Conservation (phyloP, 371 early-diverging fungal species). For the Syncephalastrum sp. region DNA sequence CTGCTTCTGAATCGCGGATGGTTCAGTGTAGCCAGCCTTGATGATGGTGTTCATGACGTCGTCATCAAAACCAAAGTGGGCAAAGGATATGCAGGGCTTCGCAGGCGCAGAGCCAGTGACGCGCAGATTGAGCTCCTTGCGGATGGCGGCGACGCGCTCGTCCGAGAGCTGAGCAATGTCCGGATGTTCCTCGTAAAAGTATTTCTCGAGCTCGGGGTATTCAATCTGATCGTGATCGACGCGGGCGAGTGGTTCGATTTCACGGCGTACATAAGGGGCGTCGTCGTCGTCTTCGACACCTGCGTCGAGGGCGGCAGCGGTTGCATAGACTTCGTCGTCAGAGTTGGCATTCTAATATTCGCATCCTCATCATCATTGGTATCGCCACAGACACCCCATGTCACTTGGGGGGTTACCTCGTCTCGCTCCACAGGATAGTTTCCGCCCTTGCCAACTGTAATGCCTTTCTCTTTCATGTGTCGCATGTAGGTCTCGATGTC, state of each 20-base stretch:
- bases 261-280: conserved; percentile 34
- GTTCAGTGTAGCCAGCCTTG: conserved; percentile 65
- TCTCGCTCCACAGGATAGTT: conserved; percentile 40
- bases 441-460: conserved; percentile 59
- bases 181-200: conserved; percentile 80
- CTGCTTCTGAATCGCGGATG: conserved; percentile 82
- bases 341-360: conserved; percentile 64
- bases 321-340: conserved; percentile 86
- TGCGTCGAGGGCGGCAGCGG: conserved; percentile 76
- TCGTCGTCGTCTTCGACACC: conserved; percentile 42
- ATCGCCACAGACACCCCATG: background rate
- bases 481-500: conserved; percentile 76
- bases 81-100: conserved; percentile 87
- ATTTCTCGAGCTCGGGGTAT: conserved; percentile 78
- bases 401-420: conserved; percentile 35
- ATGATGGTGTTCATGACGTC: conserved; percentile 64
- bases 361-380: conserved; percentile 4
- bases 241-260: conserved; percentile 66
- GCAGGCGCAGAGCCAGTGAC: conserved; percentile 65
- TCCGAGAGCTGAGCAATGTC: conserved; percentile 64
- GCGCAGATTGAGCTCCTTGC: conserved; percentile 58
- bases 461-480: conserved; percentile 75
- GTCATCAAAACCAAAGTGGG: conserved; percentile 83
- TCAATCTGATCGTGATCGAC: conserved; percentile 74
- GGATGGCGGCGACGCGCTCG: conserved; percentile 56